Conservation (phyloP, 2,329 filamentous ascomycete species). For the Nigrograna mackinnonii region DNA sequence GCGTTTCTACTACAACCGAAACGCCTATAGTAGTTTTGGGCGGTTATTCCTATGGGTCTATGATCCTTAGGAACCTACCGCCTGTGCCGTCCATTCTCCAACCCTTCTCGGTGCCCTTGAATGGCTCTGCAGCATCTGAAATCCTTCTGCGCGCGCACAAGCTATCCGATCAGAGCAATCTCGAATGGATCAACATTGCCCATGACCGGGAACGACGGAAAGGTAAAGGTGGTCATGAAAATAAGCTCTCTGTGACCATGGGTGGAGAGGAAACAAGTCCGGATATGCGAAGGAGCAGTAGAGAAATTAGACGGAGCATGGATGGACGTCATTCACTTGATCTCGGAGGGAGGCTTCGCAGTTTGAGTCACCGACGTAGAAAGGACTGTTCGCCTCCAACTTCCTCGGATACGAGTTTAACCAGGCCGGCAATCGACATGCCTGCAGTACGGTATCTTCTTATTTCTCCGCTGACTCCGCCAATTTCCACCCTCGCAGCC, state of each 20-base stretch:
- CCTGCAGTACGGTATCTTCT: constrained; percentile 45
- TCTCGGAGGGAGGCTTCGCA: constrained; percentile 25
- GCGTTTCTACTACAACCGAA: neutral
- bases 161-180: constrained; percentile 66
- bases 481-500: constrained; percentile 42
- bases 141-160: constrained; percentile 71
- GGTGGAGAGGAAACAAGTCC: constrained; percentile 53
- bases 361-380: constrained; percentile 27
- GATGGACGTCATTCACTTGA: constrained; percentile 41
- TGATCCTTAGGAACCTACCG: constrained; percentile 76
- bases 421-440: constrained; percentile 16
- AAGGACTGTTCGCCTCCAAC: constrained; percentile 7
- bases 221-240: constrained; percentile 30
- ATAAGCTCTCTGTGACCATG: constrained; percentile 36
- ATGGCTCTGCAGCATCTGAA: constrained; percentile 66
- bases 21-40: constrained; percentile 60
- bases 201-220: constrained; percentile 22
- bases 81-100: constrained; percentile 59
- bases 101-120: constrained; percentile 57
- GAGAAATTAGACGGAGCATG: constrained; percentile 39
- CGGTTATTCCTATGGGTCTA: constrained; percentile 90
- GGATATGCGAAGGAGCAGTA: constrained; percentile 43
- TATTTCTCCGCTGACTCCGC: constrained; percentile 51
- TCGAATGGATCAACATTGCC: constrained; percentile 41
- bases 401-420: constrained; percentile 16